Evolutionary conservation across 2,329 filamentous ascomycete species (phyloP), one percentile per base, ranked within the genome.

Genomic region (Sporothrix variecibatus): DNA sequence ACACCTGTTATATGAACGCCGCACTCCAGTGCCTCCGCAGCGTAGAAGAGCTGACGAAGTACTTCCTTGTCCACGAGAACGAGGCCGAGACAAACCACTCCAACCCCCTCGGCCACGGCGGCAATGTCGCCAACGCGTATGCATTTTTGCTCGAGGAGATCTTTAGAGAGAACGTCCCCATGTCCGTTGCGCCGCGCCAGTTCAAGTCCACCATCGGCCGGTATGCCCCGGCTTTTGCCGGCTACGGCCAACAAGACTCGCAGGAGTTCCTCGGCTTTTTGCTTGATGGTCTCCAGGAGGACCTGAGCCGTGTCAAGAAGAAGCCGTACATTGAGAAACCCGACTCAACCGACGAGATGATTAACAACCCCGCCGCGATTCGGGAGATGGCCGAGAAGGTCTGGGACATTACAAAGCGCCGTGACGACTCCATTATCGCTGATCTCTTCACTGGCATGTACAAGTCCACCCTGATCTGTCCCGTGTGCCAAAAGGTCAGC

Each of bases 1-100:
- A 99, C 80, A 98, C 96, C 0, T 99, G 96, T 83, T 99, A 99
- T 84, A 98, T 98, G 95, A 98, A 98, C 82, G 97, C 95, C 28
- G 96, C 96, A 11, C 86, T 98, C 72, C 96, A 99, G 81, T 99
- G 96, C 81, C 90, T 99, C 71, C 91, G 95, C 70, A 97, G 94
- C 78, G 94, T 98, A 0, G 94, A 97, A 80, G 96, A 99, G 82
- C 85, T 99, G 76, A 95, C 94, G 5, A 91, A 94, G 79, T 99
- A 97, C 82, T 98, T 99, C 82, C 83, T 98, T 69, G 87, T 89
- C 70, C 88, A 91, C 75, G 88, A 91, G 76, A 94, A 93, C 83
- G 90, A 92, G 78, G 85, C 87, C 71, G 95, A 99, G 79, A 87
- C 98, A 77, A 99, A 99, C 81, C 86, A 89, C 64, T 88, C 89